Base-by-base conservation (phyloP, 2,329 filamentous ascomycete genomes). In the Xylariales sp. region DNA sequence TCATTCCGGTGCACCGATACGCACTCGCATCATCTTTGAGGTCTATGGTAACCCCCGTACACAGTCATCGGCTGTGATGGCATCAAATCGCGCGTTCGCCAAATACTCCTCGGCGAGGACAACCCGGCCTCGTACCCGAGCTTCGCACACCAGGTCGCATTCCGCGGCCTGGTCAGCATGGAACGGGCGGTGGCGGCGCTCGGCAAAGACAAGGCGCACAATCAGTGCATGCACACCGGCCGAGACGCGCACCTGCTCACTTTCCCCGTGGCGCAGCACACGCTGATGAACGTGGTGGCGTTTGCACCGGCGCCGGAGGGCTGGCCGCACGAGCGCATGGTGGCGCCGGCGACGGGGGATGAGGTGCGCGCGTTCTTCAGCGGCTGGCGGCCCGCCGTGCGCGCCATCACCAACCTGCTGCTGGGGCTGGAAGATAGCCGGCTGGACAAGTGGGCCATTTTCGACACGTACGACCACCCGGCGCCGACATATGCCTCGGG, bases 101-200 rank as follows among this genome's bases (percentile, higher is more conserved):
- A 62, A 25, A 46, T 69, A 5, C 55, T 77, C 3, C 56, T 76
- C 0, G 67, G 66, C 0, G 55, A 57, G 2, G 52, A 64, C 1
- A 52, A 66, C 46, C 65, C 65, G 1, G 64, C 66, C 4, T 61
- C 66, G 1, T 53, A 62, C 12, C 68, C 74, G 0, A 57, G 62
- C 2, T 78, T 72, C 49, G 70, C 68, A 0, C 66, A 70, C 36
- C 76, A 76, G 48, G 73, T 72, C 45, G 72, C 68, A 1, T 77
- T 75, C 47, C 64, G 73, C 3, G 70, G 68, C 1, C 46, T 77
- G 18, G 60, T 76, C 3, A 69, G 71, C 0, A 75, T 76, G 68
- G 56, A 62, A 3, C 58, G 68, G 38, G 70, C 71, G 0, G 53
- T 64, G 2, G 55, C 62, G 38, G 59, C 66, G 3, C 46, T 76